Evolutionary conservation across 768 basidiomycete genomes (phyloP), one percentile per base, ranked within the genome.

Genomic region (Strobilomyces dryophilus): DNA sequence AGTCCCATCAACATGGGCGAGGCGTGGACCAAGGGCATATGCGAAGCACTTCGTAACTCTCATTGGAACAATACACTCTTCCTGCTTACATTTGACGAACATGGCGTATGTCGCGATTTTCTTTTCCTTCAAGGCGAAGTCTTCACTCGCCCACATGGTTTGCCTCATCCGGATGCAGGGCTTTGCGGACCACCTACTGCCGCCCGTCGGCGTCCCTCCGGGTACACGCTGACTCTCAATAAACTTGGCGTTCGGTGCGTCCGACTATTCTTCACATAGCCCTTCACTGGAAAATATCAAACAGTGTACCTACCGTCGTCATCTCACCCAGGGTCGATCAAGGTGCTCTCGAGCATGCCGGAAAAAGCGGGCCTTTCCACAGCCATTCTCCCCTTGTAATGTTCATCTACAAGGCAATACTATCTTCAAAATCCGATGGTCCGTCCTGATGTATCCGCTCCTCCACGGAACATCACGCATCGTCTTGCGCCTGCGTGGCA

Each of bases 1-100:
- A 66, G 64, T 42, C 64, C 63, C 14, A 35, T 65, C 36, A 65
- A 61, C 41, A 64, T 46, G 56, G 64, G 64, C 21, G 63, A 65
- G 47, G 56, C 58, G 0, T 65, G 64, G 64, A 54, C 47, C 17
- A 65, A 65, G 8, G 47, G 52, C 14, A 36, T 65, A 10, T 65
- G 66, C 36, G 64, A 65, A 36, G 59, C 64, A 6, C 48, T 65
- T 15, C 64, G 64, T 0, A 55, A 20, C 14, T 65, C 64, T 34
- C 64, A 65, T 14, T 65, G 64, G 64, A 47, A 64, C 1, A 35
- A 29, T 14, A 41, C 40, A 1, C 55, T 65, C 8, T 66, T 65
- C n/a, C 14, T 65, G 2, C 14, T 66, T 36, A 61, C 64, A 7
- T 65, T 65, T 45, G 64, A 65, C n/a, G 64, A 65, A 24, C 64